These are phyloP conservation scores for Candida takata DNA, from an alignment of 805 yeast genomes.

Conservation along the genomic window DNA sequence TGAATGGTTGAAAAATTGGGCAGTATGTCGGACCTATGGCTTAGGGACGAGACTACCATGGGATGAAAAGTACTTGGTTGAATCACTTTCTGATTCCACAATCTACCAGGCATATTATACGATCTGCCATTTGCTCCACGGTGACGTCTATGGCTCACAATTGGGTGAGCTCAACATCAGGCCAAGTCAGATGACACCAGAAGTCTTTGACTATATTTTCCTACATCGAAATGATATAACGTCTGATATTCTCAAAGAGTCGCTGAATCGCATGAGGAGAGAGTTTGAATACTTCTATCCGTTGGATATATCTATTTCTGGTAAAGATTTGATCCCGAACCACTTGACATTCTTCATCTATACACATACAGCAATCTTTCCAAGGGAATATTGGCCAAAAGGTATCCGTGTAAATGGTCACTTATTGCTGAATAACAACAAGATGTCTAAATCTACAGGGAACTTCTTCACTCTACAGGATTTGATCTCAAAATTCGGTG, in stretches of 20 bases:
- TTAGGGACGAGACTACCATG: conserved; percentile 93
- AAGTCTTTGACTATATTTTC: conserved; percentile 87
- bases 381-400: conserved; percentile 84
- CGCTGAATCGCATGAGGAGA: conserved; percentile 71
- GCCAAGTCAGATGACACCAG: conserved; percentile 84
- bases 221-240: conserved; percentile 54
- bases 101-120: conserved; percentile 94
- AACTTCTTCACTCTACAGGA: conserved; percentile 89
- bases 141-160: conserved; percentile 75
- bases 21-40: conserved; percentile 93
- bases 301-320: conserved; percentile 84
- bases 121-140: conserved; percentile 75
- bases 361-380: conserved; percentile 89
- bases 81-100: conserved; percentile 92
- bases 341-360: conserved; percentile 95
- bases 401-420: conserved; percentile 96
- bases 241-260: conserved; percentile 53
- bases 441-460: conserved; percentile 98
- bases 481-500: conserved; percentile 83
- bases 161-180: conserved; percentile 66
- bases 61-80: conserved; percentile 91
- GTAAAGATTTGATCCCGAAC: conserved; percentile 95
- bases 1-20: conserved; percentile 98
- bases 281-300: conserved; percentile 98
- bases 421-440: conserved; percentile 87